Base-by-base conservation (phyloP, 257 asterid species). In the Primulina tabacum region DNA sequence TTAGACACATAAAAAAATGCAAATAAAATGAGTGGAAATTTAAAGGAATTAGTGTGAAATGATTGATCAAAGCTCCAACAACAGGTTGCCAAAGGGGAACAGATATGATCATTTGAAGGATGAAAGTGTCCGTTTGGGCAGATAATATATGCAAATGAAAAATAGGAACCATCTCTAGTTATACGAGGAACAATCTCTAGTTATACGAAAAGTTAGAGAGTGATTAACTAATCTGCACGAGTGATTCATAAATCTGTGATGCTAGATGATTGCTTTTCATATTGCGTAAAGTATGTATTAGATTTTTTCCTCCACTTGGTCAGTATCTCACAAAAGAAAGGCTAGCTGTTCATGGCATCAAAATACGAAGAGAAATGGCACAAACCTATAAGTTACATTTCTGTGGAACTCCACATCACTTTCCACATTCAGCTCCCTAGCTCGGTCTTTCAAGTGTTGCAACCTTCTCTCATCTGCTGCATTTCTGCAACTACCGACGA, bases 401-500 rank as follows among this genome's bases (percentile, higher is more conserved):
- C 80, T 84, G 80, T 94, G 92, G 84, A 91, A 91, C 91, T 94
- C 97, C 68, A 91, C 97, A 77, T 88, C 79, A 78, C 61, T 63
- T 28, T 86, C 89, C 89, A 94, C 77, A 65, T 85, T 77, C 79
- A 94, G 83, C 81, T 85, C 84, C 34, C 70, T 82, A 67, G 97
- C 81, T 73, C 72, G 92, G 72, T 89, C 91, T 82, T 81, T 85
- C 78, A 94, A 78, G 81, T 80, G 74, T 78, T 89, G 96, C 86
- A 91, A 79, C 82, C 97, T 88, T 76, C 83, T 85, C 72, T 89
- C 96, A 69, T 94, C 99, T 29, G 97, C 95, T 82, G 85, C 96
- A 78, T 94, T 94, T 79, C 99, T 80, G 81, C 99, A 94, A 78
- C 99, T 88, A 66, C 97, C 97, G 65, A 94, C 97, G 77, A 94